phyloP scores from a whole-genome alignment of 2,329 filamentous ascomycete species.

The Biscogniauxia mediterranea region DNA sequence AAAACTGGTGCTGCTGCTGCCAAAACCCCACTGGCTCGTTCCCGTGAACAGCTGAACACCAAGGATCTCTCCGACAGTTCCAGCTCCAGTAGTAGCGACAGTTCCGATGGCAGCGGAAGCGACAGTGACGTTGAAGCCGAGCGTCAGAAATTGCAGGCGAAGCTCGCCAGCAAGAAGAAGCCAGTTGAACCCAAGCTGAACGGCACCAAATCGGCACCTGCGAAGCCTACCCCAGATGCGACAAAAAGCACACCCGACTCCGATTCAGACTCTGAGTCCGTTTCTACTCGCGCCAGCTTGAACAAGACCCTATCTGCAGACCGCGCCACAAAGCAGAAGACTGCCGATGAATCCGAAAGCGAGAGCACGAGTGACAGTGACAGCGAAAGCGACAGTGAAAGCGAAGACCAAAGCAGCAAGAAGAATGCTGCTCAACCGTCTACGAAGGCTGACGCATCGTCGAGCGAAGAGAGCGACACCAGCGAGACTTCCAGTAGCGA shows the following conservation, averaged over 20 bases:
- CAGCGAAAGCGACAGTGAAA: conserved; percentile 30
- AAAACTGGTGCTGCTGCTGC: conserved; percentile 20
- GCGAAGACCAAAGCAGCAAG: conserved; percentile 4
- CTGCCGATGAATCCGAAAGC: conserved; percentile 18
- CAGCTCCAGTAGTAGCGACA: conserved; percentile 32
- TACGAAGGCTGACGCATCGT: not conserved
- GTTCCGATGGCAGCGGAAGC: conserved; percentile 33
- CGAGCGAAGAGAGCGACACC: conserved; percentile 1
- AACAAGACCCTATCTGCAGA: conserved; percentile 14
- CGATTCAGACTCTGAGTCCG: conserved; percentile 17
- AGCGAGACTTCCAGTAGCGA: not conserved
- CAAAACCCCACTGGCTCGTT: conserved; percentile 13
- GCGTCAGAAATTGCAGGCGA: conserved; percentile 34
- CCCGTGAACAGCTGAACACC: conserved; percentile 15
- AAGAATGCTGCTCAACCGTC: not conserved
- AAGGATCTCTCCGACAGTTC: conserved; percentile 36
- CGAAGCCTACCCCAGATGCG: conserved; percentile 20
- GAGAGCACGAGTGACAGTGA: conserved; percentile 30
- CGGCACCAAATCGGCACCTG: conserved; percentile 15
- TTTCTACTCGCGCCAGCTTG: conserved; percentile 16
- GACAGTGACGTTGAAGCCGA: conserved; percentile 33
- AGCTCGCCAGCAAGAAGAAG: conserved; percentile 31
- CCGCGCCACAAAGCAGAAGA: conserved; percentile 25
- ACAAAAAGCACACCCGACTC: conserved; percentile 17
- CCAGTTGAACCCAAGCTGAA: conserved; percentile 22